A percentile compares a stretch with the other conserved stretches of the same genome.
phyloP scores from a whole-genome alignment of 805 yeast genomes.

The Groenewaldozyma salmanticensis region DNA sequence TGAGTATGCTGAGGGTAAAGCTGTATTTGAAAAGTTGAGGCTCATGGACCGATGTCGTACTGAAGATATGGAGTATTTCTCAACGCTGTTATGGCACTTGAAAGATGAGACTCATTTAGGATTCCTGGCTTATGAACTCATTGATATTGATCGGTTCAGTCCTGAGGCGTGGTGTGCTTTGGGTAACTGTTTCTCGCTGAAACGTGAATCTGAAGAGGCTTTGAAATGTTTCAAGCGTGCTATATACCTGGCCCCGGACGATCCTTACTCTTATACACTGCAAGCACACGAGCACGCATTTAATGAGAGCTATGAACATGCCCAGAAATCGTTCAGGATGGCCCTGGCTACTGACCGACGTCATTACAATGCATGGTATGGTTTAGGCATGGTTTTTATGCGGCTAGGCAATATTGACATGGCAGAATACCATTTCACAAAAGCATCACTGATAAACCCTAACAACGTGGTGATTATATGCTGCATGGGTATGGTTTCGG shows the following conservation, averaged over 20 bases:
- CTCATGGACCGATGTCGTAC: constrained; percentile 65
- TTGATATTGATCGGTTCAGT: constrained; percentile 50
- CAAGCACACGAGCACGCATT: constrained; percentile 89
- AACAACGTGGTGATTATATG: constrained; percentile 81
- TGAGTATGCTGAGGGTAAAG: constrained; percentile 68
- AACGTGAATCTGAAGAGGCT: constrained; percentile 81
- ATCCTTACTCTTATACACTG: constrained; percentile 83
- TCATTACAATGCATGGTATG: constrained; percentile 92
- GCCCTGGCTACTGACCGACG: constrained; percentile 70
- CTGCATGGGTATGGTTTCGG: constrained; percentile 90
- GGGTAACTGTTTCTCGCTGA: constrained; percentile 80
- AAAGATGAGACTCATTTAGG: constrained; percentile 72
- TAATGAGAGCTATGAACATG: constrained; percentile 83
- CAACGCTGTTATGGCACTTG: constrained; percentile 88
- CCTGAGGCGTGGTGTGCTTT: constrained; percentile 88
- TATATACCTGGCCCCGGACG: constrained; percentile 51
- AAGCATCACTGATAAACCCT: constrained; percentile 83
- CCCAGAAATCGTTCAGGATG: constrained; percentile 69
- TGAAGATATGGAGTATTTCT: constrained; percentile 83
- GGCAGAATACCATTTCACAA: constrained; percentile 80
- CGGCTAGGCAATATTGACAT: constrained; percentile 74
- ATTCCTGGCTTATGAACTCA: constrained; percentile 71
- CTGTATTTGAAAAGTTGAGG: constrained; percentile 53
- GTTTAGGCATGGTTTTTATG: constrained; percentile 87
- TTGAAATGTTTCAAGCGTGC: constrained; percentile 80